These are phyloP conservation scores for Chlamydomonas incerta DNA, from an alignment of 139 green algal species.

Conservation along the genomic window DNA sequence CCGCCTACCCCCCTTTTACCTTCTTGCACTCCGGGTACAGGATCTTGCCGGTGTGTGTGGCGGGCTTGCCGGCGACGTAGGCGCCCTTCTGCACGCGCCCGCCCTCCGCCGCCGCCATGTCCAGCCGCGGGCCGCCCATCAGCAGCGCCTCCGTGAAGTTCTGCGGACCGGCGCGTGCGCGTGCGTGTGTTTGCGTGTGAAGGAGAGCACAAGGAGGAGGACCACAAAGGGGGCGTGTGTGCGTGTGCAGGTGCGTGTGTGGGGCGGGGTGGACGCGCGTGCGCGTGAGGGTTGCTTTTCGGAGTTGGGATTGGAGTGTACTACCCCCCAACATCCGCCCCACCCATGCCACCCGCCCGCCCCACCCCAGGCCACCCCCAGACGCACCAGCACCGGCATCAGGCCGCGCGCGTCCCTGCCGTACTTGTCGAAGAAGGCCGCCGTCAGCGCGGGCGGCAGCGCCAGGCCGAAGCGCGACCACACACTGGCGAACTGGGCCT, in stretches of 20 bases:
- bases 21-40: slow-evolving; percentile 72
- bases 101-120: slow-evolving; percentile 56
- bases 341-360: background rate
- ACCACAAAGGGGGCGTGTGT: too few relatives aligned
- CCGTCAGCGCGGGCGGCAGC: slow-evolving; percentile 15
- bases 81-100: slow-evolving; percentile 54
- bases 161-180: background rate
- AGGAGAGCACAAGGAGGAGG: too few relatives aligned
- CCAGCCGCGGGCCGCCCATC: slow-evolving; percentile 55
- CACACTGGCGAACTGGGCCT: slow-evolving; percentile 52
- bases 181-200: too few relatives aligned
- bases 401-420: slow-evolving; percentile 52
- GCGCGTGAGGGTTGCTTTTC: too few relatives aligned
- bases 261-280: background rate
- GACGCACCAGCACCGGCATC: slow-evolving; percentile 67
- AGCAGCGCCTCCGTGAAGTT: slow-evolving; percentile 65
- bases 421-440: slow-evolving; percentile 68
- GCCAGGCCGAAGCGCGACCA: slow-evolving; percentile 55
- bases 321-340: background rate
- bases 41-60: slow-evolving; percentile 66
- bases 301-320: too few relatives aligned
- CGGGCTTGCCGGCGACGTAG: slow-evolving; percentile 47
- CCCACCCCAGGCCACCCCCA: too few relatives aligned
- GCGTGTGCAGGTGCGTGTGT: too few relatives aligned
- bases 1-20: background rate